phyloP scores from a whole-genome alignment of 2,329 filamentous ascomycete genomes.

The Botryosphaeria dothidea region DNA sequence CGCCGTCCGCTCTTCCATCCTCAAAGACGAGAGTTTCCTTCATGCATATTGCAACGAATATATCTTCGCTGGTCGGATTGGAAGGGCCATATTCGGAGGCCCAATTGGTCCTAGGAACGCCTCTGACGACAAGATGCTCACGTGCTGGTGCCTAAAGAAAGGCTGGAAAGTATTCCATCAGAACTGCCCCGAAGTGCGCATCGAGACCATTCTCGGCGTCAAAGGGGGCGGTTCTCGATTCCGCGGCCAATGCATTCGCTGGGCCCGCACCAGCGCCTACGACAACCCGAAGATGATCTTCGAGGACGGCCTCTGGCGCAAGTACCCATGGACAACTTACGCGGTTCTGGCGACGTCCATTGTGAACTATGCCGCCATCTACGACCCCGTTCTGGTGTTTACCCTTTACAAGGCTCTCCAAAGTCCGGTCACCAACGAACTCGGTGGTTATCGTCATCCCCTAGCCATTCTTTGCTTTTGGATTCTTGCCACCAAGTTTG shows the following conservation, averaged over 20 bases:
- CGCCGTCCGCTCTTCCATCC: constrained; percentile 28
- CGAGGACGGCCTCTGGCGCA: constrained; percentile 40
- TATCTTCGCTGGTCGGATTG: constrained; percentile 21
- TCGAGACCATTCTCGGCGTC: constrained; percentile 50
- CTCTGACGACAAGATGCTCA: constrained; percentile 50
- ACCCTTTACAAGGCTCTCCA: constrained; percentile 30
- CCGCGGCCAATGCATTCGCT: constrained; percentile 27
- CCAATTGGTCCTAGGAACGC: too few relatives aligned
- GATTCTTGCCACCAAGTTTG: constrained; percentile 57
- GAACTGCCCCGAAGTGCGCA: constrained; percentile 46
- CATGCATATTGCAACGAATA: constrained; percentile 27
- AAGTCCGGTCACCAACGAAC: constrained; percentile 13
- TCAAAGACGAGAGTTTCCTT: constrained; percentile 26
- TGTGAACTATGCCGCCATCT: constrained; percentile 58
- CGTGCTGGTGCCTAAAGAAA: constrained; percentile 50
- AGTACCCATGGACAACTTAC: constrained; percentile 56
- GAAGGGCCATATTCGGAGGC: too few relatives aligned
- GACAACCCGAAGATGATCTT: constrained; percentile 28
- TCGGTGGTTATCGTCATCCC: constrained; percentile 23
- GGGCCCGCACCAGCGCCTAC: constrained; percentile 22
- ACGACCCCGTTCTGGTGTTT: constrained; percentile 49
- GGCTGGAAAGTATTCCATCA: constrained; percentile 57
- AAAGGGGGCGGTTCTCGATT: constrained; percentile 25
- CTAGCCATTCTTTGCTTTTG: constrained; percentile 38
- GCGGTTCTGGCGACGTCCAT: constrained; percentile 58